Conservation (phyloP, 2,329 filamentous ascomycete genomes). For the Escovopsis weberi region DNA sequence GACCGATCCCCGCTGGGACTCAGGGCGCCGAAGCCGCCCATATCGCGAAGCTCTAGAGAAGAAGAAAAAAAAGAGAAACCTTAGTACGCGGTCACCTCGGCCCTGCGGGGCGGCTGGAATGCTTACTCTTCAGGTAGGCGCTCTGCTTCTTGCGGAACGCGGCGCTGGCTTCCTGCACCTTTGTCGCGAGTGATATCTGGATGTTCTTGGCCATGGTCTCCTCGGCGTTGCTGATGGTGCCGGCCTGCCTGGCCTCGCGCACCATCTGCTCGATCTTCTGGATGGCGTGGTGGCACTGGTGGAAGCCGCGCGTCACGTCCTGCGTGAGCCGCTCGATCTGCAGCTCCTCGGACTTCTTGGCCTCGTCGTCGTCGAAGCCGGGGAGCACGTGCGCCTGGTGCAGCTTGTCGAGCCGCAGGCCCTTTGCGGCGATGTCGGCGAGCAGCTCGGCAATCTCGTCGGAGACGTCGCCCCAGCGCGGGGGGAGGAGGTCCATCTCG, state of each 20-base stretch:
- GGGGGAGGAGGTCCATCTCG: slow-evolving; percentile 93
- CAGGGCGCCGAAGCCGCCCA: slow-evolving; percentile 44
- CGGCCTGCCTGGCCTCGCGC: slow-evolving; percentile 58
- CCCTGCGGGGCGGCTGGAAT: background rate
- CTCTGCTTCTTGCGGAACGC: slow-evolving; percentile 95
- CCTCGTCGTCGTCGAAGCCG: slow-evolving; percentile 88
- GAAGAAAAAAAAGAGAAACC: background rate
- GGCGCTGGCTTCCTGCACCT: slow-evolving; percentile 85
- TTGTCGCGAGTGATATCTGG: slow-evolving; percentile 74
- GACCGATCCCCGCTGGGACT: slow-evolving; percentile 33
- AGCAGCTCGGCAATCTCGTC: slow-evolving; percentile 84
- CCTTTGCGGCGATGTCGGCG: slow-evolving; percentile 65
- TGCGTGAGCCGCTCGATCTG: slow-evolving; percentile 87
- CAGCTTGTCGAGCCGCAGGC: slow-evolving; percentile 73
- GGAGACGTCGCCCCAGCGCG: slow-evolving; percentile 88
- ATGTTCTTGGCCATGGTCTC: slow-evolving; percentile 95
- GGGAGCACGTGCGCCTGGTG: slow-evolving; percentile 96
- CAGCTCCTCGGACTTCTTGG: slow-evolving; percentile 72
- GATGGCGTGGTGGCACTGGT: slow-evolving; percentile 79
- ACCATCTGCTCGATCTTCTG: slow-evolving; percentile 81
- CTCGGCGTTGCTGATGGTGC: slow-evolving; percentile 64
- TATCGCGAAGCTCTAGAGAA: slow-evolving; percentile 52
- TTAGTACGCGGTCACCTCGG: slow-evolving; percentile 2
- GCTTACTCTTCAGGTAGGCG: slow-evolving; percentile 78
- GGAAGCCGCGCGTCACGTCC: slow-evolving; percentile 77